A percentile compares a stretch with the other conserved stretches of the same genome.
These are phyloP conservation scores for Stentor roeselii DNA, from an alignment of 73 alveolate species.

Conservation along the genomic window DNA sequence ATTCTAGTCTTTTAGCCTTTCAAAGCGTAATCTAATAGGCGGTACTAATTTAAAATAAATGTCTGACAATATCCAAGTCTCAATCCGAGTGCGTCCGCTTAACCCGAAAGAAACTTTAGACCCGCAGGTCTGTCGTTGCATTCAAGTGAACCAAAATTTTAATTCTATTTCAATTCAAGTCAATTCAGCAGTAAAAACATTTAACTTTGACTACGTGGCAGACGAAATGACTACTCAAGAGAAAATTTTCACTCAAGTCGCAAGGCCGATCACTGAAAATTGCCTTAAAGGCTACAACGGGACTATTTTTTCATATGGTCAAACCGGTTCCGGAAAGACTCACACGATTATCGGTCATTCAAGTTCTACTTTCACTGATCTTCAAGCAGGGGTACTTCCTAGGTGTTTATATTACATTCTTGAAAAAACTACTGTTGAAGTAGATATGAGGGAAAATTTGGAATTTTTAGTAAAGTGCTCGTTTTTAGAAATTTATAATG, in stretches of 20 bases:
- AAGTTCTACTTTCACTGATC: constrained; percentile 52
- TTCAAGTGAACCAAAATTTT: background rate
- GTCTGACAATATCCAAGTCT: constrained; percentile 30
- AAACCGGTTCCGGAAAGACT: constrained; percentile 99
- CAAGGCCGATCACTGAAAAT: constrained; percentile 74
- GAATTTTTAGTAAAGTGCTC: constrained; percentile 78
- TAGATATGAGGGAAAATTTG: constrained; percentile 76
- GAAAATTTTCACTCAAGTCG: constrained; percentile 82
- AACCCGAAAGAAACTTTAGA: constrained; percentile 18
- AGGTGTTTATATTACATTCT: constrained; percentile 80
- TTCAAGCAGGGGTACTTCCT: constrained; percentile 76
- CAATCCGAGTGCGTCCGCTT: constrained; percentile 19
- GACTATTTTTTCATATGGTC: constrained; percentile 95
- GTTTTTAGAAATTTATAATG: constrained; percentile 96
- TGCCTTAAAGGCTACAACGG: constrained; percentile 94
- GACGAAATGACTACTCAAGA: constrained; percentile 76
- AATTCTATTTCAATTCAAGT: constrained; percentile 31
- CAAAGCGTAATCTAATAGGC: too few species aligned
- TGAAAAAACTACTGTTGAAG: constrained; percentile 76
- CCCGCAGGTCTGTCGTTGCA: background rate
- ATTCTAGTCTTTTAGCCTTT: too few species aligned
- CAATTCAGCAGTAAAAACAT: constrained; percentile 38
- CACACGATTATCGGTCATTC: constrained; percentile 95
- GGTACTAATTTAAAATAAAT: constrained; percentile 14
- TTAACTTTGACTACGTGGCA: constrained; percentile 72